phyloP scores from a whole-genome alignment of 2,329 filamentous ascomycete genomes.

The Colletotrichum sp. region DNA sequence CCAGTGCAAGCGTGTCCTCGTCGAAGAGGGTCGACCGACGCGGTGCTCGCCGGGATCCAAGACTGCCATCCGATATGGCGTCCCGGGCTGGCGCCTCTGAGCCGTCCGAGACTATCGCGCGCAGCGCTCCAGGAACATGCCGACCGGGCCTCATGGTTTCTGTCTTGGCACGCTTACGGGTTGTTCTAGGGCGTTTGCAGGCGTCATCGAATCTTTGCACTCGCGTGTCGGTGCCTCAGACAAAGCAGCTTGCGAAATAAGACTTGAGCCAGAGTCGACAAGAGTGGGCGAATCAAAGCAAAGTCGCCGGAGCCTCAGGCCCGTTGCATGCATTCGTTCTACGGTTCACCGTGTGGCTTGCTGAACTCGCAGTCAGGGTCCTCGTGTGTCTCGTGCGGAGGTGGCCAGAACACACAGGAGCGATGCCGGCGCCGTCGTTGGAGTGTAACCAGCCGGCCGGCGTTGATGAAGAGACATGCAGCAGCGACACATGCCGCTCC shows the following conservation, averaged over 20 bases:
- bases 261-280: not conserved
- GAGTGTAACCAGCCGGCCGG: slow-evolving; percentile 12
- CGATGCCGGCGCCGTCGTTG: not conserved
- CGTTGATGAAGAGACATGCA: slow-evolving; percentile 4
- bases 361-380: not conserved
- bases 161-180: not conserved
- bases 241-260: not conserved
- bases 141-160: not conserved
- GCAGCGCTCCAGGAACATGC: not conserved
- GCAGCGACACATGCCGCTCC: not conserved
- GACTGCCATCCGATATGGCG: not conserved
- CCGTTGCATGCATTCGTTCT: slow-evolving; percentile 4
- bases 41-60: not conserved
- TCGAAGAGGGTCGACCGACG: not conserved
- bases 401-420: not conserved
- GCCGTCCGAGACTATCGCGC: not conserved
- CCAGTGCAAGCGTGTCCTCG: not conserved
- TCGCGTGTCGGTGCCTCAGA: not conserved
- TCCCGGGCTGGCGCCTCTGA: not conserved
- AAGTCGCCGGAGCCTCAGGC: not conserved
- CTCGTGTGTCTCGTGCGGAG: not conserved
- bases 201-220: not conserved
- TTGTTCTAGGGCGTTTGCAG: not conserved
- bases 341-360: not conserved
- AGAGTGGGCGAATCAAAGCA: not conserved